Conservation (phyloP, 768 basidiomycete species). For the Mycena belliarum region DNA sequence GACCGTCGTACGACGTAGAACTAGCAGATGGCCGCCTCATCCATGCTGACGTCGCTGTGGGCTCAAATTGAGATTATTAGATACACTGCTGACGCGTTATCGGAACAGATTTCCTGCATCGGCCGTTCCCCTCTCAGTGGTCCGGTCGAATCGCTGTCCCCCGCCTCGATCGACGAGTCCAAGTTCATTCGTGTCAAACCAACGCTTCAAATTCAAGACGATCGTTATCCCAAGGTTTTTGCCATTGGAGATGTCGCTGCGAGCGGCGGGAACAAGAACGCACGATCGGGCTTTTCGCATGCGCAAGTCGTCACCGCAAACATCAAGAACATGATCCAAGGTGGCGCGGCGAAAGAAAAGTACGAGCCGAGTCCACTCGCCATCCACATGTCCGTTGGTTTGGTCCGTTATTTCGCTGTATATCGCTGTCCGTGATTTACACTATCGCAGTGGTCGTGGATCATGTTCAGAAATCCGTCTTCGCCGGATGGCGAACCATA, state of each 20-base stretch:
- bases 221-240: slow-evolving; percentile 39
- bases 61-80: slow-evolving; percentile 4
- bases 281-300: slow-evolving; percentile 39
- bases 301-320: slow-evolving; percentile 43
- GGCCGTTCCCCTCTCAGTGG: slow-evolving; percentile 31
- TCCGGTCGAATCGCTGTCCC: slow-evolving; percentile 26
- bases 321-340: slow-evolving; percentile 36
- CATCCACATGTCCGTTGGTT: slow-evolving; percentile 48
- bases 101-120: slow-evolving; percentile 28
- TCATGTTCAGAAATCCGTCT: slow-evolving; percentile 25
- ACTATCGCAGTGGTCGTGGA: slow-evolving; percentile 18
- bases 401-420: slow-evolving; percentile 32
- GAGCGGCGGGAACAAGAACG: slow-evolving; percentile 48
- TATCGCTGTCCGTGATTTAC: background rate
- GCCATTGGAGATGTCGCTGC: slow-evolving; percentile 52
- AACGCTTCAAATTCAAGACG: slow-evolving; percentile 28
- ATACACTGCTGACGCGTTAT: background rate
- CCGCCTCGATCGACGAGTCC: slow-evolving; percentile 15
- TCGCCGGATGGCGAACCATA: slow-evolving; percentile 14
- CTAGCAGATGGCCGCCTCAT: slow-evolving; percentile 40
- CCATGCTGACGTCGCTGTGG: slow-evolving; percentile 42
- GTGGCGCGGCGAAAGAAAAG: slow-evolving; percentile 26
- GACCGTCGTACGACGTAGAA: slow-evolving; percentile 29
- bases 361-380: slow-evolving; percentile 36
- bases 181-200: slow-evolving; percentile 25